Evolutionary conservation across 2,329 filamentous ascomycete genomes (phyloP).

Genomic region (Trichoderma gracile): DNA sequence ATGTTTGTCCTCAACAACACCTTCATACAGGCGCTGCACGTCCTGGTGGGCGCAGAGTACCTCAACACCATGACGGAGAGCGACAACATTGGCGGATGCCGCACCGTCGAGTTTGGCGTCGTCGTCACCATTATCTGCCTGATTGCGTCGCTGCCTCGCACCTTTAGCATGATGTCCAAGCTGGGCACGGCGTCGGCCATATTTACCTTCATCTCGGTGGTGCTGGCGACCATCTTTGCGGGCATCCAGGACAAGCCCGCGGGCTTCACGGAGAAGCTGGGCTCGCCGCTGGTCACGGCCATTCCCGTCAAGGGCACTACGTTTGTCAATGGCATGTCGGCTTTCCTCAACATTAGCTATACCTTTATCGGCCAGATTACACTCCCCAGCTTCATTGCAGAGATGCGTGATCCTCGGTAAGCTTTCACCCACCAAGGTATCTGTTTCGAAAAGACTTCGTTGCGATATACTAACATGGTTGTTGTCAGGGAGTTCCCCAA

Average conservation of each 20-base stretch:
- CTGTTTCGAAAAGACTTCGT: too few relatives aligned
- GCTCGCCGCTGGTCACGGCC: constrained; percentile 67
- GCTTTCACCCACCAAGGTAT: too few relatives aligned
- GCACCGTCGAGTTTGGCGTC: constrained; percentile 78
- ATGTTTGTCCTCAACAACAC: constrained; percentile 97
- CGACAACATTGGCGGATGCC: constrained; percentile 61
- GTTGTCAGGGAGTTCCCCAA: constrained; percentile 77
- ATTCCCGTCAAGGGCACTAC: constrained; percentile 70
- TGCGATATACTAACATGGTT: constrained; percentile 41
- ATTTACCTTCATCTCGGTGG: constrained; percentile 87
- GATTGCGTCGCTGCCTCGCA: constrained; percentile 78
- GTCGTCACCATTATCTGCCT: constrained; percentile 75
- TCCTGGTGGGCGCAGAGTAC: constrained; percentile 81
- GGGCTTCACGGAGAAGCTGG: constrained; percentile 58
- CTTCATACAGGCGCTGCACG: constrained; percentile 81
- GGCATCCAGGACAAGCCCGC: constrained; percentile 74
- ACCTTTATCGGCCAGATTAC: constrained; percentile 97
- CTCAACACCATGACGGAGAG: constrained; percentile 82
- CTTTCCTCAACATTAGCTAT: constrained; percentile 93
- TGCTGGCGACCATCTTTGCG: constrained; percentile 80
- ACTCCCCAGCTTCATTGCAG: constrained; percentile 89
- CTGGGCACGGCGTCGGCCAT: constrained; percentile 76
- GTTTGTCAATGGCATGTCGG: constrained; percentile 79
- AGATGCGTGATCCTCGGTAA: constrained; percentile 71
- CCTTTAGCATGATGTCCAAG: constrained; percentile 77